Evolutionary conservation across 108 stramenopile species (phyloP).

Genomic region (Fistulifera solaris): DNA sequence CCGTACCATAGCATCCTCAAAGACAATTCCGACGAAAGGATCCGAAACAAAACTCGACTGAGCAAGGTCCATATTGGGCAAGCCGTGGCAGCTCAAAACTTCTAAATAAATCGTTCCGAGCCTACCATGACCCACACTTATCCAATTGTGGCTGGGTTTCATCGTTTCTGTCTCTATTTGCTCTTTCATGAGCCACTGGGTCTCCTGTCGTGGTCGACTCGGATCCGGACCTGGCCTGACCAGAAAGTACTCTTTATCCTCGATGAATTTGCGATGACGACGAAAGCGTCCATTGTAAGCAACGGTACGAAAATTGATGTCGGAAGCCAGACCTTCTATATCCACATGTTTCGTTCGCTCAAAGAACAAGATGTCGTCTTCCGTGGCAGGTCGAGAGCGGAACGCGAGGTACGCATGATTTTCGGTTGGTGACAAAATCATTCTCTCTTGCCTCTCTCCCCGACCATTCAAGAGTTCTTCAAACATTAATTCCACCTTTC

Average conservation of each 20-base stretch:
- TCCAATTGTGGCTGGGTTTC: conserved; percentile 24
- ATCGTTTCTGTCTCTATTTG: conserved; percentile 18
- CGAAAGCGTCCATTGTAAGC: conserved; percentile 26
- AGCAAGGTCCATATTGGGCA: conserved; percentile 31
- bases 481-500: conserved; percentile 2
- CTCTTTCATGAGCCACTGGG: conserved; percentile 29
- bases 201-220: conserved; percentile 16
- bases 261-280: conserved; percentile 23
- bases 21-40: conserved; percentile 34
- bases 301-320: conserved; percentile 25
- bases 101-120: conserved; percentile 24
- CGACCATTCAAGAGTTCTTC: conserved; percentile 9
- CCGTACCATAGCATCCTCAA: conserved; percentile 36
- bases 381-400: conserved; percentile 42
- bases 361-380: conserved; percentile 34
- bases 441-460: conserved; percentile 17
- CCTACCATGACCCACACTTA: conserved; percentile 14
- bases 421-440: neutral
- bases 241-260: conserved; percentile 10
- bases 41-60: conserved; percentile 18
- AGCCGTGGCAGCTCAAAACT: conserved; percentile 30
- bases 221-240: conserved; percentile 61
- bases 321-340: conserved; percentile 16
- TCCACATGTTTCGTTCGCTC: conserved; percentile 3
- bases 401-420: conserved; percentile 30